Conservation (phyloP, 306 rosid species). For the Quercus wislizeni region DNA sequence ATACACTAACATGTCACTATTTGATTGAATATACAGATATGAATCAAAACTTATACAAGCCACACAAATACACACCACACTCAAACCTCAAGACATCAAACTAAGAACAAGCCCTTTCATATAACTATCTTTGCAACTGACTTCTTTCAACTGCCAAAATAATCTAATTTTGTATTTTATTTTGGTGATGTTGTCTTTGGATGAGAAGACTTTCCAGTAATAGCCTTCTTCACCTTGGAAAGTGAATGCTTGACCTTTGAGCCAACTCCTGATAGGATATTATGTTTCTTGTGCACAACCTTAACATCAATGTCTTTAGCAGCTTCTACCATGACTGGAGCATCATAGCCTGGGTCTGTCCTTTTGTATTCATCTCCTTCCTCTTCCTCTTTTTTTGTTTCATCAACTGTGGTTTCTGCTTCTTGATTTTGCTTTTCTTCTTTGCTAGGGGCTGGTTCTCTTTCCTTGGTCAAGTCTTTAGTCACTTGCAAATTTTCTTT, state of each 20-base stretch:
- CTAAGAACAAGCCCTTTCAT: background rate
- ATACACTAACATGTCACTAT: background rate
- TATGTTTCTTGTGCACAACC: constrained; percentile 52
- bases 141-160: constrained; percentile 16
- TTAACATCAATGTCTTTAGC: constrained; percentile 37
- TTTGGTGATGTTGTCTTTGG: constrained; percentile 41
- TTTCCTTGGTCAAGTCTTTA: constrained; percentile 13
- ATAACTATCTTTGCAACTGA: background rate
- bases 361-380: constrained; percentile 18
- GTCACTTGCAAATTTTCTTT: constrained; percentile 5
- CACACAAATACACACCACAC: constrained; percentile 8
- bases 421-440: constrained; percentile 25
- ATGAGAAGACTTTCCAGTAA: constrained; percentile 60
- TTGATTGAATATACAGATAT: background rate
- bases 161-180: background rate
- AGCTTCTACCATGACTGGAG: constrained; percentile 32
- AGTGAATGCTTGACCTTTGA: constrained; percentile 74
- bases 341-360: constrained; percentile 19
- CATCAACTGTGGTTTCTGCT: constrained; percentile 16
- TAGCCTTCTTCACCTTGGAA: constrained; percentile 72
- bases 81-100: constrained; percentile 11
- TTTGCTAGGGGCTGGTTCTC: constrained; percentile 8
- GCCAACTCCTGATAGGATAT: constrained; percentile 62
- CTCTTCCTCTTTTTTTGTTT: constrained; percentile 19
- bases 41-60: background rate